Base-by-base conservation (phyloP, 176 grass and related monocot species). In the Musa schizocarpa region DNA sequence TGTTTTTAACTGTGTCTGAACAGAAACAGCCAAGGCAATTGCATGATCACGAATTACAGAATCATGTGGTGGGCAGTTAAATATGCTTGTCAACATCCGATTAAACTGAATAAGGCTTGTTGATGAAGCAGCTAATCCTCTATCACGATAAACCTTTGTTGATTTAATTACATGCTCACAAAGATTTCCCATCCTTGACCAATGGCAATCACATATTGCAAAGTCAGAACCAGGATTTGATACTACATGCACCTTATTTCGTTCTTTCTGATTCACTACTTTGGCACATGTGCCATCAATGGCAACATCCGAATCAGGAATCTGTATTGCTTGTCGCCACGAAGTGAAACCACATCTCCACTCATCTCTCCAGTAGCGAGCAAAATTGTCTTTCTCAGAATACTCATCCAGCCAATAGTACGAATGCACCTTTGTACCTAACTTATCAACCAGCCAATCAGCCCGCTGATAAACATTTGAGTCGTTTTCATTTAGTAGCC, bases 371-470 rank as follows among this genome's bases (percentile, higher is more conserved):
- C 85, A 90, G 74, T 96, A 96, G 16, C 87, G 88, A 68, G 88
- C 81, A 74, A 96, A 96, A 57, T 53, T 86, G 16, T 88, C 87
- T 75, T 96, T 92, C 13, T 81, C 89, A 53, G 93, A 88, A 78
- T 88, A 96, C 61, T 77, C 85, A 82, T 92, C 93, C 49, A 96
- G 54, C 89, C 93, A 96, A 75, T 88, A 96, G 66, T 88, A 92
- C 9, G 89, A 96, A 74, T 96, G 93, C 34, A 96, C 93, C 86
- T 90, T 90, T 24, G 87, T 90, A 73, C 87, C 82, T 70, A 96
- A 84, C 78, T 96, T 92, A 80, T 92, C 81, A 76, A 82, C 85
- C 83, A 96, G 50, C 89, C 93, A 90, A 77, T 96, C 89, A 74
- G 89, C 85, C 64, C 87, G 87, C 51, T 84, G 63, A 25, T 96